Conservation (phyloP, 257 asterid species). For the Plectranthus barbatus region DNA sequence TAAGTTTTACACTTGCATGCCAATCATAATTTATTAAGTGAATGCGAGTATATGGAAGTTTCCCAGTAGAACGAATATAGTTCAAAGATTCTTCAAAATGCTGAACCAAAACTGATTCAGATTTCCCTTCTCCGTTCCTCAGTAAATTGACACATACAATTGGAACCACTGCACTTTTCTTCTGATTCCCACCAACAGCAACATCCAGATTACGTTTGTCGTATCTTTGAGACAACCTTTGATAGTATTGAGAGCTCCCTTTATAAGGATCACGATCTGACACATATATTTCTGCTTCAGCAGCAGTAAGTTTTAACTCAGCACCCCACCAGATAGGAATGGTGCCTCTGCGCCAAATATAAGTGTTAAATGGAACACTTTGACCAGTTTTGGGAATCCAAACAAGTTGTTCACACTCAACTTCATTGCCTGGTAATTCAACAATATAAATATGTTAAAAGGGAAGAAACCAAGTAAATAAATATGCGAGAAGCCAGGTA, state of each 20-base stretch:
- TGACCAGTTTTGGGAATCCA: constrained; percentile 86
- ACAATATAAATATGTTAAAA: constrained; percentile 17
- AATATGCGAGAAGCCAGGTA: background rate
- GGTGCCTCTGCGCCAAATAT: constrained; percentile 97
- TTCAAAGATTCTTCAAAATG: constrained; percentile 93
- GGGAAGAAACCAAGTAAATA: background rate
- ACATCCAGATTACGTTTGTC: constrained; percentile 66
- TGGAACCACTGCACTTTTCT: constrained; percentile 81
- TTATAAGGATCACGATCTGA: constrained; percentile 81
- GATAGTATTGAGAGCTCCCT: constrained; percentile 86
- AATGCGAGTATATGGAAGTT: constrained; percentile 72
- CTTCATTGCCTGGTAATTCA: constrained; percentile 84
- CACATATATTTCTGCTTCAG: constrained; percentile 97
- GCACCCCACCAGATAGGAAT: constrained; percentile 99
- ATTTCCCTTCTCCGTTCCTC: constrained; percentile 86
- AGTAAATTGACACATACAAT: constrained; percentile 87
- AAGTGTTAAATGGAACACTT: constrained; percentile 89
- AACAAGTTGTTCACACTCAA: constrained; percentile 95
- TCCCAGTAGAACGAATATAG: constrained; percentile 61
- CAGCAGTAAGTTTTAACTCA: constrained; percentile 91
- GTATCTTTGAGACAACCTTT: constrained; percentile 86
- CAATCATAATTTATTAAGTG: constrained; percentile 95
- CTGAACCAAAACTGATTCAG: constrained; percentile 85
- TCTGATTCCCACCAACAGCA: constrained; percentile 52
- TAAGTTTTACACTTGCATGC: constrained; percentile 93